A percentile compares a stretch with the other conserved stretches of the same genome.
phyloP scores from a whole-genome alignment of 2,329 filamentous ascomycete species.

The Bretziella fagacearum region DNA sequence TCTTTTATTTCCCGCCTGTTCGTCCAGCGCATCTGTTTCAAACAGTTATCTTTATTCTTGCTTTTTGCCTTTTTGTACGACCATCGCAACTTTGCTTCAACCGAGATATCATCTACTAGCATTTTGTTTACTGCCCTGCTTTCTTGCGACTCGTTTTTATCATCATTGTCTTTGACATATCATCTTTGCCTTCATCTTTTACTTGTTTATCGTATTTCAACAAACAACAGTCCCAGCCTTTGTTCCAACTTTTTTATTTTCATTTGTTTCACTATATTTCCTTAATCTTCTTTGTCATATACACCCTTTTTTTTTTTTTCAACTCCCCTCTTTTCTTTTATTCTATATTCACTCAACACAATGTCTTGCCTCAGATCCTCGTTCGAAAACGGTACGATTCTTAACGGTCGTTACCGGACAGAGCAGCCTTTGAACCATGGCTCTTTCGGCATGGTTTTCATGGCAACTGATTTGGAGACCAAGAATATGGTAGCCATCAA shows the following conservation, averaged over 20 bases:
- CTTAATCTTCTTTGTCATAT: constrained; percentile 16
- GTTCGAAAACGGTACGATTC: constrained; percentile 62
- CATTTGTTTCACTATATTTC: constrained; percentile 13
- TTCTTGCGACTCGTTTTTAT: neutral
- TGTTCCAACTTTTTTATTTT: constrained; percentile 11
- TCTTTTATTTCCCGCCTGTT: constrained; percentile 7
- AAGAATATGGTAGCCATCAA: constrained; percentile 82
- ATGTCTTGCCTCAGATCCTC: constrained; percentile 79
- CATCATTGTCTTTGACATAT: constrained; percentile 6
- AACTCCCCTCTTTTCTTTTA: constrained; percentile 16
- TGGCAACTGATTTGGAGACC: constrained; percentile 64
- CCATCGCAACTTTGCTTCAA: constrained; percentile 4
- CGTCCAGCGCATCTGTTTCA: constrained; percentile 15
- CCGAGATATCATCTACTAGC: constrained; percentile 1
- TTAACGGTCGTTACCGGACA: constrained; percentile 80
- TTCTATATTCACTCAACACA: constrained; percentile 18
- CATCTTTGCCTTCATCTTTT: constrained; percentile 4
- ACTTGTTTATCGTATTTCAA: constrained; percentile 9
- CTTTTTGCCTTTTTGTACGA: constrained; percentile 9
- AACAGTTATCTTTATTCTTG: constrained; percentile 5
- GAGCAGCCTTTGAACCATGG: constrained; percentile 93
- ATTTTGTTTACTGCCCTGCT: constrained; percentile 6
- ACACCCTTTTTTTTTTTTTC: constrained; percentile 11
- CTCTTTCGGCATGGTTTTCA: constrained; percentile 97
- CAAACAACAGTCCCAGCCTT: constrained; percentile 14